Conservation (phyloP, 106 monocot species). For the Dendrobium huoshanense region DNA sequence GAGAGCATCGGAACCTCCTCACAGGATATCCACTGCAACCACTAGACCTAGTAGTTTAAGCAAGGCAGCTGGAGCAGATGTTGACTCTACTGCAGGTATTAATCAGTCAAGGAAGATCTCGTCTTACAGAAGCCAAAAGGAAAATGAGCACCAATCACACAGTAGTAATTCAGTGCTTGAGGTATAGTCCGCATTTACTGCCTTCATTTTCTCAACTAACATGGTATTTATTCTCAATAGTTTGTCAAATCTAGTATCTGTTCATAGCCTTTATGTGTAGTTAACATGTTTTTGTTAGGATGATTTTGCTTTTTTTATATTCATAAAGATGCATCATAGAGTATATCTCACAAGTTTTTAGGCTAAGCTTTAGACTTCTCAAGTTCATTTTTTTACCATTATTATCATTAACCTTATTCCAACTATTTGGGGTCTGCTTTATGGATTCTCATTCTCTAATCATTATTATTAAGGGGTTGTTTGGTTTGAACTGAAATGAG, state of each 20-base stretch:
- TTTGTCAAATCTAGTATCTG: background rate
- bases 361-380: background rate
- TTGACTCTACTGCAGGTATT: slow-evolving; percentile 8
- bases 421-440: too few relatives aligned
- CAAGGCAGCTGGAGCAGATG: slow-evolving; percentile 16
- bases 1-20: slow-evolving; percentile 32
- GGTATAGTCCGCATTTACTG: slow-evolving; percentile 17
- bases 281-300: background rate
- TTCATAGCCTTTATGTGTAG: background rate
- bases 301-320: background rate
- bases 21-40: slow-evolving; percentile 25
- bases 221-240: background rate
- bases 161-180: slow-evolving; percentile 41
- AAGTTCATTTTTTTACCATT: background rate
- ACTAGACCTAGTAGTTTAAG: slow-evolving; percentile 13
- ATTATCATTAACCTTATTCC: too few relatives aligned
- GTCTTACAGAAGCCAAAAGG: slow-evolving; percentile 46
- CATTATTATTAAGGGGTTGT: background rate
- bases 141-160: slow-evolving; percentile 40
- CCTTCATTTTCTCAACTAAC: background rate
- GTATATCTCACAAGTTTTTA: background rate
- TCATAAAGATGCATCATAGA: background rate
- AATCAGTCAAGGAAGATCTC: slow-evolving; percentile 23
- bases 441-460: background rate
- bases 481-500: too few relatives aligned